phyloP scores from a whole-genome alignment of 805 yeast genomes.

The Barnettozyma pratensis region DNA sequence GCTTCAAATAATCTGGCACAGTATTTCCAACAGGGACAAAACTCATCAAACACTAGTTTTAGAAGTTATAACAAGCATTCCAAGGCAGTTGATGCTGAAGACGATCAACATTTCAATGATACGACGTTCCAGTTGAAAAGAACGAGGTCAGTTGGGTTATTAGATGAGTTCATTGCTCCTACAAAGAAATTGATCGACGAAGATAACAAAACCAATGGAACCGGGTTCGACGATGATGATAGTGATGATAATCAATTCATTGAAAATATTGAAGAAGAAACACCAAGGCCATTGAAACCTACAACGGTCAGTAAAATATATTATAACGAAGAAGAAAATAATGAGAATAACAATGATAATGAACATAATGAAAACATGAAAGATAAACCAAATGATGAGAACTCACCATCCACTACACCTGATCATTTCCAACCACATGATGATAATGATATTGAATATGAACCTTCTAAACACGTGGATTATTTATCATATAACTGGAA shows the following conservation, averaged over 20 bases:
- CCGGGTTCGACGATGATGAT: constrained; percentile 12
- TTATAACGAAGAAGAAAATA: constrained; percentile 13
- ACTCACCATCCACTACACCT: constrained; percentile 29
- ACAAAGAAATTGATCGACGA: constrained; percentile 34
- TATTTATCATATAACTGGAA: constrained; percentile 95
- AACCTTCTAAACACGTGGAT: constrained; percentile 89
- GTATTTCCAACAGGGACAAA: constrained; percentile 16
- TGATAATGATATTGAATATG: constrained; percentile 72
- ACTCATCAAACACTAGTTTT: not conserved
- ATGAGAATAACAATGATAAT: constrained; percentile 33
- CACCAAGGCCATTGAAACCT: constrained; percentile 5
- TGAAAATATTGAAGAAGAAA: constrained; percentile 18
- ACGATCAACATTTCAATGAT: constrained; percentile 63
- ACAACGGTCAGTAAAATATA: constrained; percentile 12
- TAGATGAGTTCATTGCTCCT: constrained; percentile 63
- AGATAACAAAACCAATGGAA: constrained; percentile 12
- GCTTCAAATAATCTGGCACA: constrained; percentile 19
- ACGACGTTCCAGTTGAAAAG: constrained; percentile 72
- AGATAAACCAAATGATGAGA: constrained; percentile 6
- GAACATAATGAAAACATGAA: constrained; percentile 29
- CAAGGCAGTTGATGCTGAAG: constrained; percentile 58
- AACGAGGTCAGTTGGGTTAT: constrained; percentile 75
- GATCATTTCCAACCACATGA: constrained; percentile 47
- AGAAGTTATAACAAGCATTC: constrained; percentile 16
- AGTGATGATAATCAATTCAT: constrained; percentile 18